phyloP scores from a whole-genome alignment of 306 rosid genomes.

The Malus sylvestris region DNA sequence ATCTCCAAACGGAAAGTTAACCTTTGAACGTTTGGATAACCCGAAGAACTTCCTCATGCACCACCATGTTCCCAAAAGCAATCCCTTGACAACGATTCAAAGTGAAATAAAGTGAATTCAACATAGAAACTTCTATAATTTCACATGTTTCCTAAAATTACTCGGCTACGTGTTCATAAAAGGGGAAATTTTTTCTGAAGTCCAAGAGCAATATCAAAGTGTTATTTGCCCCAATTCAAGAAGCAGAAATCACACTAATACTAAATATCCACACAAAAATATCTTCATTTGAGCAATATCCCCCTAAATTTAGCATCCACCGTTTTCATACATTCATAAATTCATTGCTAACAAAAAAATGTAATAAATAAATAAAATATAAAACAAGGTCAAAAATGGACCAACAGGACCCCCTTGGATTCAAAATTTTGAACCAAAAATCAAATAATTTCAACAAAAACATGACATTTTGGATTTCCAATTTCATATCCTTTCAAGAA shows the following conservation, averaged over 20 bases:
- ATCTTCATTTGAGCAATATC: not conserved
- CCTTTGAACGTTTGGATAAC: slow-evolving; percentile 10
- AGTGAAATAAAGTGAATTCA: not conserved
- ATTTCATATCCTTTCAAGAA: not conserved
- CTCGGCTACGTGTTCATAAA: not conserved
- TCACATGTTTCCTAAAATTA: slow-evolving; percentile 10
- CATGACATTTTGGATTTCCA: not conserved
- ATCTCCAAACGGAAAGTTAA: slow-evolving; percentile 11
- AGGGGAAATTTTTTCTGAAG: not conserved
- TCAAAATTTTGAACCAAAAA: not conserved
- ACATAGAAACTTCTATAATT: not conserved
- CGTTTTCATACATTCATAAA: not conserved
- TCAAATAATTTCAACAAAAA: not conserved
- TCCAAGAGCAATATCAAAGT: not conserved
- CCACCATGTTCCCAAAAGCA: slow-evolving; percentile 26
- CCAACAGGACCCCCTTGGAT: not conserved
- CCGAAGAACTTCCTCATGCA: slow-evolving; percentile 26
- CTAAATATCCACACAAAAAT: not conserved
- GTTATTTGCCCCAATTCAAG: not conserved
- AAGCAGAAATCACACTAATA: not conserved
- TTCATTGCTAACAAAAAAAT: not conserved
- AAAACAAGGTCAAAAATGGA: not conserved
- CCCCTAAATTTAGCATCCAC: not conserved
- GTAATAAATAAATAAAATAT: not conserved
- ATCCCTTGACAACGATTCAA: slow-evolving; percentile 23